Evolutionary conservation across 192 early-diverging fungal genomes (phyloP).

Genomic region (Pecoramyces ruminantium): DNA sequence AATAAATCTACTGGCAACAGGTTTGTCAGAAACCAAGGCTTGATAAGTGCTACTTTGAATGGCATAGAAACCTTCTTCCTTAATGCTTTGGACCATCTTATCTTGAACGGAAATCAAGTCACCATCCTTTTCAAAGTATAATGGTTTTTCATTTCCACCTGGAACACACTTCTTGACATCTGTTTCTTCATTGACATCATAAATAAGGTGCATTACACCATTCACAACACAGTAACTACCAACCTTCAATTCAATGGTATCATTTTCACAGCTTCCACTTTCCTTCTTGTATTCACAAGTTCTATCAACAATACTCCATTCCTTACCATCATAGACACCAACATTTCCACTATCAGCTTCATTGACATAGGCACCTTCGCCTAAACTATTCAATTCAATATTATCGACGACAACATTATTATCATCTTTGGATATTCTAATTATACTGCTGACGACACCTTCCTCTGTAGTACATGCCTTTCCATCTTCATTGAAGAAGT

Average conservation of each 20-base stretch:
- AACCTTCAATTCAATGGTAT: not conserved
- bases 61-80: not conserved
- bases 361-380: not conserved
- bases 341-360: not conserved
- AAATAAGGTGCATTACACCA: not conserved
- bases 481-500: no score
- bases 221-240: not conserved
- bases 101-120: not conserved
- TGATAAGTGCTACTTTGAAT: not conserved
- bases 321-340: not conserved
- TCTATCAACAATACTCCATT: not conserved
- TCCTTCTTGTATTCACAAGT: not conserved
- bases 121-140: not conserved
- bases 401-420: no score
- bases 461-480: no score
- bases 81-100: not conserved
- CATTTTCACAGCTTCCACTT: not conserved
- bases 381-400: not conserved
- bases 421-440: no score
- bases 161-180: not conserved
- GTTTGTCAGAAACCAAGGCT: not conserved
- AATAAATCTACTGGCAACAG: not conserved
- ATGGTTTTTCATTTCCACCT: not conserved
- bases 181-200: not conserved
- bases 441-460: no score